Base-by-base conservation (phyloP, 495 filamentous ascomycete genomes). In the Neurospora sp. region DNA sequence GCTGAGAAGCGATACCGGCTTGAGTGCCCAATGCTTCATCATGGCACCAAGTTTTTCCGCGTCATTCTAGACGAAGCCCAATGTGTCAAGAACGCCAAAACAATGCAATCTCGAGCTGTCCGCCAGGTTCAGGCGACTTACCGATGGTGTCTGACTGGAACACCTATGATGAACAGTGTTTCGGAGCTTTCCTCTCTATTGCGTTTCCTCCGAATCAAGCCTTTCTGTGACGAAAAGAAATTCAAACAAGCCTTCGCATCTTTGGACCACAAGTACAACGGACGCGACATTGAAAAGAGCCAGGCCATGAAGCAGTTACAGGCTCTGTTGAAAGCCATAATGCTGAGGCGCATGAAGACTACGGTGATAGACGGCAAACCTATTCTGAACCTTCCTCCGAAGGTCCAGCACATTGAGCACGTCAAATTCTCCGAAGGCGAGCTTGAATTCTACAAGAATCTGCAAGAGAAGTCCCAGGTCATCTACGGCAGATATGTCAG, bases 51-150 rank as follows among this genome's bases (percentile, higher is more conserved):
- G 73, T 99, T 94, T 87, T 90, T 96, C 80, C 90, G 93, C 40
- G 86, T 98, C 70, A 92, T 99, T 72, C 86, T 98, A 37, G 94
- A 97, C 75, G 96, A 99, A 82, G 94, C 96, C 1, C 96, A 99
- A 74, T 93, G 88, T 77, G 94, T 98, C 85, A 98, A 97, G 83
- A 97, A 97, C 76, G 90, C 88, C 72, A 84, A 82, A 37, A 92
- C 94, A 1, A 89, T 91, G 73, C 82, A 86, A 16, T 88, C 92
- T 0, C 82, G 84, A 70, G 95, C 88, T 8, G 89, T 88, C 37
- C 88, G 82, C 76, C 76, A 82, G 8, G 84, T 98, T 9, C 81
- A 88, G 68, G 82, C 92, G 18, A 87, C 83, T 39, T 89, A 92
- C 75, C 84, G 96, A 20, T 91, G 94, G 82, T 97, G 93, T 77